Base-by-base conservation (phyloP, 495 filamentous ascomycete species). In the Podospora pseudopauciseta region DNA sequence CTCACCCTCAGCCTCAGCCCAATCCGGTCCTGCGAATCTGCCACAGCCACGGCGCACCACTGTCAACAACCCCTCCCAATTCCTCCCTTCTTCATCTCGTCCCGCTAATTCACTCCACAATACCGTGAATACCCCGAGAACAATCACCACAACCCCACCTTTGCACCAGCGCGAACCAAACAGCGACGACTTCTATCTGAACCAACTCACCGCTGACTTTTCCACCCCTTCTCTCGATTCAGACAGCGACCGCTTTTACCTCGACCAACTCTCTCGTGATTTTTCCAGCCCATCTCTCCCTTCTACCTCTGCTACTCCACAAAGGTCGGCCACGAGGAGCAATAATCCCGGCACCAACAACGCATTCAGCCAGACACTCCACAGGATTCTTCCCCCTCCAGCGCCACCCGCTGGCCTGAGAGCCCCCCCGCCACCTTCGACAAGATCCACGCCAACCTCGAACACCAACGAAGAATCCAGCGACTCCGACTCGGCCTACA, bases 221-320 rank as follows among this genome's bases (percentile, higher is more conserved):
- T 79, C 78, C 28, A 80, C 76, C 28, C 79, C 79, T 26, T 81
- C 75, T 26, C 70, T 71, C 30, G 67, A 73, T 28, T 62, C 66
- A 11, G 68, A 70, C 64, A 71, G 70, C 63, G 79, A 80, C 72
- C 74, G 79, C 23, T 78, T 71, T 11, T 49, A 13, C 39, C 39
- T 49, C 39, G 13, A 49, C 9, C 39, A 49, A 49, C 15, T 49
- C 39, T 13, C 39, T 3, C 39, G 9, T 16, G 39, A 49, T 11
- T 49, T 49, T 16, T 49, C 39, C 39, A 1, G 39, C 9, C 39
- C 39, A 13, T 49, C 39, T 1, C 39, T 49, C 15, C 39, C 39
- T 16, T 49, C 39, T 0, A 11, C 9, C 7, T 49, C 39, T 16
- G 39, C 39, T 11, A 13, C 39, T 2, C 39, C 13, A 49, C 39